Base-by-base conservation (phyloP, 2,329 filamentous ascomycete genomes). In the Penicillium sp. region DNA sequence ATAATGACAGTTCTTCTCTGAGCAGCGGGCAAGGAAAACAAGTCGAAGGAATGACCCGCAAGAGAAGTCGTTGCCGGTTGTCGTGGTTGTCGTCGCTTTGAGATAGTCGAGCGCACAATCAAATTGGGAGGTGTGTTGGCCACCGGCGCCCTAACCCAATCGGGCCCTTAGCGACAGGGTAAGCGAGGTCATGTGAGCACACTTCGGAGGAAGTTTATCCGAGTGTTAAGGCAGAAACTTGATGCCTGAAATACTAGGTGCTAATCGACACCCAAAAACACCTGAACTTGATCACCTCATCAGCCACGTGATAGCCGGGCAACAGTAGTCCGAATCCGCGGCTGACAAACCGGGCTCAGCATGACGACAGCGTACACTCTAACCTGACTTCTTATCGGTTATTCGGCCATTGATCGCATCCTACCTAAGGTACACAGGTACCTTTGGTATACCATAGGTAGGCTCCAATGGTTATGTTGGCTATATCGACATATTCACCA, bases 1-100 rank as follows among this genome's bases (percentile, higher is more conserved):
- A 94, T 94, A 78, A 84, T 91, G 87, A 80, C 79, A 79, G 75
- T 68, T 65, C 65, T 69, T 67, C 62, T 72, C 71, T 73, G 70
- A 71, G 68, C 68, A 68, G 64, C 69, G 66, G 68, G 68, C 68
- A 70, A 69, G 65, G 63, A 68, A 66, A 67, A 67, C 61, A 72
- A 73, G 68, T 73, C 68, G 66, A 68, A 69, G 66, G 66, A 71
- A 67, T 70, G 68, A 69, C 69, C 67, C 67, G 68, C 67, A 66
- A 68, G 58, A 61, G 56, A 71, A 66, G 68, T 73, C 69, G 69
- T 70, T 55, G 64, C 68, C 68, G 68, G 62, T 71, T 69, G 69
- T 72, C 68, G 69, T 71, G 67, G 66, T 70, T 70, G 70, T 72
- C 67, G 70, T 73, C 70, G 70, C 67, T 71, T 70, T 67, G 66